Percentiles rank a stretch among this genome's conserved stretches.
Evolutionary conservation across 345 rosid genomes (phyloP).

Genomic region (Boechera stricta): DNA sequence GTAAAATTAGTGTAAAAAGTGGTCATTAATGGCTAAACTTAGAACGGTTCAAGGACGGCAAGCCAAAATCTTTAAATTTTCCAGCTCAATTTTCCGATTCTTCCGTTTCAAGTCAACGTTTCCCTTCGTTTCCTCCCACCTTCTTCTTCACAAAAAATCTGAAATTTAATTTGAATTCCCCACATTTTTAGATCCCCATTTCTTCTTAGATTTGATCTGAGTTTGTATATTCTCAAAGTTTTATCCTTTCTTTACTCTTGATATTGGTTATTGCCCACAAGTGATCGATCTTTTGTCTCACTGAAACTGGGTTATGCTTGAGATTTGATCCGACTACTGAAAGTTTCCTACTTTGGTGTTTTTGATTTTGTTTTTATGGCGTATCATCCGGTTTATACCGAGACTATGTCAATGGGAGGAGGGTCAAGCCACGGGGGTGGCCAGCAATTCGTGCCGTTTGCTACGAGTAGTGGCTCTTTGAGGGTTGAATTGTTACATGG

Average conservation of each 20-base stretch:
- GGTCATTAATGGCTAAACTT: conserved; percentile 15
- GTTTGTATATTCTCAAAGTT: neutral
- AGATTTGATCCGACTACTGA: conserved; percentile 19
- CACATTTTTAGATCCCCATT: conserved; percentile 22
- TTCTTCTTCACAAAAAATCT: conserved; percentile 25
- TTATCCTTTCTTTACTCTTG: neutral
- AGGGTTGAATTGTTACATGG: conserved; percentile 75
- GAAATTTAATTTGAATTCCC: neutral
- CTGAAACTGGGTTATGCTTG: conserved; percentile 11
- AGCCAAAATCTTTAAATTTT: conserved; percentile 7
- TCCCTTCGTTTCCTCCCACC: conserved; percentile 30
- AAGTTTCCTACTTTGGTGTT: conserved; percentile 24
- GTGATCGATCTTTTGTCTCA: conserved; percentile 36
- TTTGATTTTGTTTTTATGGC: conserved; percentile 51
- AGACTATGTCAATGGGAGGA: conserved; percentile 64
- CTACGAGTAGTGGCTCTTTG: conserved; percentile 58
- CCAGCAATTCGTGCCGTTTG: conserved; percentile 61
- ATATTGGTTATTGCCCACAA: conserved; percentile 18
- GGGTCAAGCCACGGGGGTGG: conserved; percentile 71
- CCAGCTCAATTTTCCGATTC: conserved; percentile 31
- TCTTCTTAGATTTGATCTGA: conserved; percentile 14
- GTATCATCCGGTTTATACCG: conserved; percentile 44
- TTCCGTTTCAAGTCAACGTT: conserved; percentile 41
- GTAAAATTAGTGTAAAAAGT: neutral
- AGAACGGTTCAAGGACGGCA: conserved; percentile 40